Base-by-base conservation (phyloP, 1,284 basidiomycete genomes). In the Waitea zeae region DNA sequence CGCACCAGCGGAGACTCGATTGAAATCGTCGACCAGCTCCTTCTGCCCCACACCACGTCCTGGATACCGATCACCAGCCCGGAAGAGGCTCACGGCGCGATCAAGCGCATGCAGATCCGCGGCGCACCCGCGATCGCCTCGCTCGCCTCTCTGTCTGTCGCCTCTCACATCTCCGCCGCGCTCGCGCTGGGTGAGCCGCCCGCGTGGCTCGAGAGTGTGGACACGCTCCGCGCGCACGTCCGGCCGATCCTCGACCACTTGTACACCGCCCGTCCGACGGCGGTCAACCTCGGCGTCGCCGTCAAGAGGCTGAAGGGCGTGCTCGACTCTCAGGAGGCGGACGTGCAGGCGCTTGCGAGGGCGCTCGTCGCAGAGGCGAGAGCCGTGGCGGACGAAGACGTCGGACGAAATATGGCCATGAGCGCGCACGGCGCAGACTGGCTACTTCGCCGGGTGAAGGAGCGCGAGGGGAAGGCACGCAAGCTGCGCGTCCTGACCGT, bases 41-140 rank as follows among this genome's bases (percentile, higher is more conserved):
- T 89, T 4, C 61, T 90, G 2, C 86, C 86, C 0, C 88, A 93
- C 51, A 67, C 67, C 1, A 74, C 78, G 20, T 65, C 76, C 42
- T 90, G 76, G 58, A 53, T 87, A 28, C 54, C 64, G 30, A 76
- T 93, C 34, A 58, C 67, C 20, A 68, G 73, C 13, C 62, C 86
- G 38, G 71, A 87, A 39, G 69, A 88, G 35, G 88, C 88, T 0
- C 79, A 83, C 53, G 80, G 86, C 49, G 88, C 87, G 5, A 93
- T 93, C 58, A 89, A 86, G 57, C 65, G 77, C 11, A 93, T 95
- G 89, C 41, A 84, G 75, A 89, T 89, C 45, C 72, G 89, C 34
- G 89, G 89, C 5, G 89, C 89, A 6, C 89, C 89, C 0, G 89
- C 89, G n/a, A 92, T 95, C 36, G 89, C 80, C 1, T 87, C 87